Evolutionary conservation across 495 filamentous ascomycete genomes (phyloP), one percentile per base, ranked within the genome.

Genomic region (Pseudotulostoma volvatum): DNA sequence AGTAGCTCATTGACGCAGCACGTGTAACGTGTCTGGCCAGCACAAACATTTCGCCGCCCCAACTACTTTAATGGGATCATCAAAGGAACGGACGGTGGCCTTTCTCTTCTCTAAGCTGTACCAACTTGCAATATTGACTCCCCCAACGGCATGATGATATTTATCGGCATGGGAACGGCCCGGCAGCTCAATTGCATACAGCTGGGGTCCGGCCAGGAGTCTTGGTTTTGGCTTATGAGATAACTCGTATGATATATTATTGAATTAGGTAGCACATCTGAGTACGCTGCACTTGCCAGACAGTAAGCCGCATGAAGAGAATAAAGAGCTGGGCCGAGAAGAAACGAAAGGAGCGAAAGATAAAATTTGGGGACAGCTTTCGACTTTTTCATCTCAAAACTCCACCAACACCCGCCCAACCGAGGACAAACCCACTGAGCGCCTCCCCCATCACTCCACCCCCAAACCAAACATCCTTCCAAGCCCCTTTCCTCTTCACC

Each of bases 101-200:
- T 67, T 7, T 49, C 54, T 0, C 49, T 74, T 11, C 39, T 79
- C 2, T 67, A 54, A 44, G 69, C 64, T 7, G 55, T 73, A 3
- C 44, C 54, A n/a, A 42, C 44, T 0, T 52, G 59, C 7, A 47
- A 66, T 33, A 51, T 48, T 0, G 18, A 44, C 5, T 37, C 68
- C 3, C 61, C 76, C 11, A 73, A 66, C 45, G 74, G 66, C 31
- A 75, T 76, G 66, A 67, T 79, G 56, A 71, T 64, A 0, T 46
- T 79, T 1, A 60, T 69, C 0, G 74, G 75, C 8, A 60, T 52
- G 1, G 74, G 75, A 0, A 71, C 70, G 0, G 75, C 72, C 1
- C 45, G 58, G 7, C 57, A 62, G 7, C 49, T 64, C 38, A 68
- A 1, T 55, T 77, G 0, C 75, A 79, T 41, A 67, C 54, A 0